A percentile compares a stretch with the other conserved stretches of the same genome.
Evolutionary conservation across 768 basidiomycete species (phyloP).

Genomic region (Tulasnella sp.): DNA sequence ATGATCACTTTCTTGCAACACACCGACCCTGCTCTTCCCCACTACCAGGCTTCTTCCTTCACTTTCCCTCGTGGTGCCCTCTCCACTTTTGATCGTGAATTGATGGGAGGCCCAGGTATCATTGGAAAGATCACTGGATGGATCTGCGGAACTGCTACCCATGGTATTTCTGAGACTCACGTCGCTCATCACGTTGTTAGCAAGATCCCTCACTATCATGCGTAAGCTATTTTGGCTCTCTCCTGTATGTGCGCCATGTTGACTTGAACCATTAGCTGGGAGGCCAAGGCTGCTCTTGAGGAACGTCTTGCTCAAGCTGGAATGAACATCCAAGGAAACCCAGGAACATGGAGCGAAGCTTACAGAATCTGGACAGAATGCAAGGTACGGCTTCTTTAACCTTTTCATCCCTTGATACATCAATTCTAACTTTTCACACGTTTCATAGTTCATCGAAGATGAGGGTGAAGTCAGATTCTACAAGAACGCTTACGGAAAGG

Average conservation of each 20-base stretch:
- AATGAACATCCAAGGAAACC: conserved; percentile 52
- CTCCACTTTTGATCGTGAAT: conserved; percentile 73
- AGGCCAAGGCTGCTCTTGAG: conserved; percentile 76
- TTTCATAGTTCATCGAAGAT: conserved; percentile 73
- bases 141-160: conserved; percentile 72
- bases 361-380: conserved; percentile 66
- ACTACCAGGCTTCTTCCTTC: conserved; percentile 81
- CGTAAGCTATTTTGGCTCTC: conserved; percentile 31
- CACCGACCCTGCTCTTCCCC: conserved; percentile 88
- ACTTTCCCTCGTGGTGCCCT: conserved; percentile 91
- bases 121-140: conserved; percentile 68
- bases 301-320: conserved; percentile 52
- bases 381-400: conserved; percentile 36
- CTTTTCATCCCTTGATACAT: conserved; percentile 1
- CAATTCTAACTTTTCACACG: neutral
- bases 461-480: conserved; percentile 83
- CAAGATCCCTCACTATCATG: conserved; percentile 94
- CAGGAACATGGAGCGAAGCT: conserved; percentile 68
- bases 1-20: conserved; percentile 97
- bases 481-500: conserved; percentile 75
- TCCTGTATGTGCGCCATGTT: neutral
- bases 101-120: conserved; percentile 45
- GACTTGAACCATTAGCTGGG: conserved; percentile 46
- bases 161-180: conserved; percentile 92
- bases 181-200: conserved; percentile 82